Evolutionary conservation across 2,329 filamentous ascomycete genomes (phyloP).

Genomic region (Claviceps africana): DNA sequence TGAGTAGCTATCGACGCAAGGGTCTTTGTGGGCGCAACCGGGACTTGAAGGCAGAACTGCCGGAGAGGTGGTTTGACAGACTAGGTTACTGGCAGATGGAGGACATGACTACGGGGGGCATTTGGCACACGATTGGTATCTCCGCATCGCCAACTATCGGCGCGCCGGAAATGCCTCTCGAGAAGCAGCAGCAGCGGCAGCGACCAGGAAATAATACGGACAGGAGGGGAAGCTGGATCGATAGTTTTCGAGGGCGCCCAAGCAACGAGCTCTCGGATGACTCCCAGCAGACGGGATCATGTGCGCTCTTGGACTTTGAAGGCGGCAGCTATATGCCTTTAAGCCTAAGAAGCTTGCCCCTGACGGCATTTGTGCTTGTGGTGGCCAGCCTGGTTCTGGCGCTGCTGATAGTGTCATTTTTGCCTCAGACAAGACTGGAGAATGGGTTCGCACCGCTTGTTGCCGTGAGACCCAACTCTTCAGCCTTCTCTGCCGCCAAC

Average conservation of each 20-base stretch:
- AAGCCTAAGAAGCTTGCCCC: constrained; percentile 52
- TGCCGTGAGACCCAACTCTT: constrained; percentile 40
- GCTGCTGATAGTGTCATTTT: constrained; percentile 65
- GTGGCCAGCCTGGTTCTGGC: constrained; percentile 50
- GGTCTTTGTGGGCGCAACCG: constrained; percentile 34
- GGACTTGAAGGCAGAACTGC: constrained; percentile 39
- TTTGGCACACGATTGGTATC: constrained; percentile 67
- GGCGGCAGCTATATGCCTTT: constrained; percentile 57
- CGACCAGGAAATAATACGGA: too few species aligned
- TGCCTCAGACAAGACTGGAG: constrained; percentile 50
- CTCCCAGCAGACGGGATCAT: constrained; percentile 14
- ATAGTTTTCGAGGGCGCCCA: constrained; percentile 1
- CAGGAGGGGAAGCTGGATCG: not conserved
- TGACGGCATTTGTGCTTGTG: constrained; percentile 52
- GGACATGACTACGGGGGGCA: constrained; percentile 45
- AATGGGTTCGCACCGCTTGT: constrained; percentile 61
- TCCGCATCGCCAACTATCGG: constrained; percentile 44
- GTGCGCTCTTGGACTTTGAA: constrained; percentile 11
- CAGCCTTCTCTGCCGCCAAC: constrained; percentile 71
- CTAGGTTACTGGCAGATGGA: constrained; percentile 79
- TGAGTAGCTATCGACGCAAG: constrained; percentile 58
- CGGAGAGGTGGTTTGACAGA: constrained; percentile 47
- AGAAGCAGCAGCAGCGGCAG: constrained; percentile 4
- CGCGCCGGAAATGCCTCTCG: constrained; percentile 22
- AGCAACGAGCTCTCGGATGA: constrained; percentile 19